phyloP scores from a whole-genome alignment of 1,284 basidiomycete species.

The Coniophora puteana region DNA sequence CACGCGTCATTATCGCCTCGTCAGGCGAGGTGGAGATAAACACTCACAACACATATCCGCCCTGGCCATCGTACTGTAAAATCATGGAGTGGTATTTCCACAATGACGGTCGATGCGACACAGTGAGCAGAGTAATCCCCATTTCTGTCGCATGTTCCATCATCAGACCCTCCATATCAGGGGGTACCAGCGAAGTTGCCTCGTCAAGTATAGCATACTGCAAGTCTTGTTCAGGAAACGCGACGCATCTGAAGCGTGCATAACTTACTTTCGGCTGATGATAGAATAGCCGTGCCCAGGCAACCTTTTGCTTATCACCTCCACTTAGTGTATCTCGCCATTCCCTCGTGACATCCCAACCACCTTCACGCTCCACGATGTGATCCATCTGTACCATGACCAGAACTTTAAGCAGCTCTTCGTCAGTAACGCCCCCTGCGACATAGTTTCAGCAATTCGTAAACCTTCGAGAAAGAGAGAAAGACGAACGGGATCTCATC shows the following conservation, averaged over 20 bases:
- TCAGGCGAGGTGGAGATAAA: conserved; percentile 3
- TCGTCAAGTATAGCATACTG: conserved; percentile 97
- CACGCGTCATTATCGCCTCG: not conserved
- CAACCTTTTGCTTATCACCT: conserved; percentile 88
- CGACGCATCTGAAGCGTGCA: not conserved
- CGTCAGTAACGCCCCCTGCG: conserved; percentile 69
- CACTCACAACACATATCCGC: conserved; percentile 81
- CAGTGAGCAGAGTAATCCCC: conserved; percentile 88
- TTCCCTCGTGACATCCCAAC: conserved; percentile 86
- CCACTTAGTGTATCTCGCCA: conserved; percentile 94
- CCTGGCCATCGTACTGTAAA: conserved; percentile 84
- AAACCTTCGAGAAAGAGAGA: not conserved
- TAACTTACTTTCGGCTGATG: conserved; percentile 82
- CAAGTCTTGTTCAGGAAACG: conserved; percentile 4
- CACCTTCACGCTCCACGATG: conserved; percentile 94
- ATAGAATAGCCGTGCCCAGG: conserved; percentile 96
- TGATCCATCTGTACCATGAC: conserved; percentile 82
- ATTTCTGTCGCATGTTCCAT: conserved; percentile 90
- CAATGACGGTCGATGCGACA: conserved; percentile 88
- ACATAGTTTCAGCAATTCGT: conserved; percentile 8
- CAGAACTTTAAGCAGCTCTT: conserved; percentile 73
- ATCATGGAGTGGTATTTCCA: conserved; percentile 97
- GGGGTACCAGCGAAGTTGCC: conserved; percentile 91
- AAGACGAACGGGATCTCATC: conserved; percentile 66
- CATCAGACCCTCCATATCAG: conserved; percentile 92